phyloP scores from a whole-genome alignment of 1,139 yeast species.

The Magnusiomyces suaveolens region DNA sequence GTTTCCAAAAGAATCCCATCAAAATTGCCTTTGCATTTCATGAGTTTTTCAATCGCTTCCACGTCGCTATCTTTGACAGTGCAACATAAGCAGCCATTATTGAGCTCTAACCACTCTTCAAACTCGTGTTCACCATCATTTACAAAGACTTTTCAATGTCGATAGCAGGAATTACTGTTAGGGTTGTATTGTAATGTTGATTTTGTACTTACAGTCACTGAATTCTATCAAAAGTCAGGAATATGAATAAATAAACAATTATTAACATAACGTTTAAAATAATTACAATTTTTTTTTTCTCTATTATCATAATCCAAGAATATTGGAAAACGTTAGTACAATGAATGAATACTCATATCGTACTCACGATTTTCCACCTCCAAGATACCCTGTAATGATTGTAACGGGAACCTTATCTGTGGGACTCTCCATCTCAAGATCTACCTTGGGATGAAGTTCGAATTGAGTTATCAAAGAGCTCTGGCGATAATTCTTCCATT shows the following conservation, averaged over 20 bases:
- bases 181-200: not conserved
- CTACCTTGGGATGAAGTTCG: not conserved
- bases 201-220: constrained; percentile 26
- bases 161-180: constrained; percentile 66
- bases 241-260: constrained; percentile 13
- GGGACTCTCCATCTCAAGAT: not conserved
- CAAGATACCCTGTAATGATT: constrained; percentile 87
- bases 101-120: constrained; percentile 92
- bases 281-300: constrained; percentile 70
- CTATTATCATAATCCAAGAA: constrained; percentile 52
- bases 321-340: not conserved
- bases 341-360: too few species aligned
- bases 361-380: constrained; percentile 71
- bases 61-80: constrained; percentile 93
- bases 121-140: constrained; percentile 48
- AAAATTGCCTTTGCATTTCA: constrained; percentile 61
- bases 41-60: constrained; percentile 80
- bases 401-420: constrained; percentile 71
- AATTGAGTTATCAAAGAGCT: not conserved
- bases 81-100: constrained; percentile 94
- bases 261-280: constrained; percentile 78
- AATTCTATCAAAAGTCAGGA: constrained; percentile 23
- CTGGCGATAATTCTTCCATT: not conserved
- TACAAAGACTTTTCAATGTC: constrained; percentile 77
- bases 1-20: constrained; percentile 89